These are phyloP conservation scores for Fusarium sororula DNA, from an alignment of 2,329 filamentous ascomycete species.

Conservation along the genomic window DNA sequence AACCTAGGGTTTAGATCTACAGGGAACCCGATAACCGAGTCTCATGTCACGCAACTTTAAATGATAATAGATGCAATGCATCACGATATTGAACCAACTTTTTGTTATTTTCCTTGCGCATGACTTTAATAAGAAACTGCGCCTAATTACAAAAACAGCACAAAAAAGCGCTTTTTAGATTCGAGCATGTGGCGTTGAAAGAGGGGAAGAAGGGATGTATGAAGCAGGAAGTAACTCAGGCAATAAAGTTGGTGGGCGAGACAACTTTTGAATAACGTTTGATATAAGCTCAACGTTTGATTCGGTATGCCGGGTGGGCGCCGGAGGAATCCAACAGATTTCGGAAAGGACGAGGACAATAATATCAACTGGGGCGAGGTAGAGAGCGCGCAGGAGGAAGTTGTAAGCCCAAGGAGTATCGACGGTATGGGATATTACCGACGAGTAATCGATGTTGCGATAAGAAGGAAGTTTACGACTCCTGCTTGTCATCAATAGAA, in stretches of 20 bases:
- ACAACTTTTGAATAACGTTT: constrained; percentile 20
- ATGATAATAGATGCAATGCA: constrained; percentile 1
- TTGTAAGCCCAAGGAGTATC: constrained; percentile 17
- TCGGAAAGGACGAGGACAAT: constrained; percentile 3
- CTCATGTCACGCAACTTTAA: constrained; percentile 15
- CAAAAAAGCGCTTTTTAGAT: constrained; percentile 42
- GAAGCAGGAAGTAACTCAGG: constrained; percentile 1
- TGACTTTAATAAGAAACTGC: constrained; percentile 34
- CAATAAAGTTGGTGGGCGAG: constrained; percentile 14
- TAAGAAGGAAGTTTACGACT: constrained; percentile 48
- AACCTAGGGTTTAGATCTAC: constrained; percentile 18
- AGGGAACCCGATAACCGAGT: constrained; percentile 26
- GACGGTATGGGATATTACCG: constrained; percentile 21
- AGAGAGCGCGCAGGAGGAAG: background rate
- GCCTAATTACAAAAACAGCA: constrained; percentile 44
- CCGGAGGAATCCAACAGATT: constrained; percentile 5
- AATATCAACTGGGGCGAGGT: background rate
- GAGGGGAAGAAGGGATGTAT: background rate
- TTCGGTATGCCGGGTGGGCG: constrained; percentile 17
- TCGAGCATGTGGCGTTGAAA: constrained; percentile 24
- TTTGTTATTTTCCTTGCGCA: constrained; percentile 35
- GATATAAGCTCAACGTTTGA: constrained; percentile 7
- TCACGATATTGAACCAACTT: constrained; percentile 37
- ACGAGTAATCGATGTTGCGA: constrained; percentile 3
- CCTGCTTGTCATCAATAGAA: constrained; percentile 62